Conservation (phyloP, 768 basidiomycete genomes). For the Chalciporus sphaerocephalus region DNA sequence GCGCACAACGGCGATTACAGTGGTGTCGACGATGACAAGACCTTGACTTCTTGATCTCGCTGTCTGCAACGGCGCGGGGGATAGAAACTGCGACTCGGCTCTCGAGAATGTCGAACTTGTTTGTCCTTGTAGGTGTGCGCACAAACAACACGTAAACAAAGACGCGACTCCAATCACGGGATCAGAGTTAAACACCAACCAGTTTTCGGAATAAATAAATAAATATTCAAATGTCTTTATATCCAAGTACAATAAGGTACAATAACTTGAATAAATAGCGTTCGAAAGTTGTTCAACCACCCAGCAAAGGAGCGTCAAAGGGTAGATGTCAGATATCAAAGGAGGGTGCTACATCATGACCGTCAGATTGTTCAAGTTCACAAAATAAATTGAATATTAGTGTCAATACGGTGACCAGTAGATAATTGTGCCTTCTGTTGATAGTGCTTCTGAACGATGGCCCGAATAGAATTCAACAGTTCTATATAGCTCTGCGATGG, state of each 20-base stretch:
- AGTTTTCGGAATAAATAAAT: conserved; percentile 1
- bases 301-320: not conserved
- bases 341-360: not conserved
- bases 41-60: conserved; percentile 15
- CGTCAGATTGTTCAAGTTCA: conserved; percentile 11
- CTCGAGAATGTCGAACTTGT: conserved; percentile 31
- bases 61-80: conserved; percentile 16
- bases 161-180: conserved; percentile 20
- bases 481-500: conserved; percentile 64
- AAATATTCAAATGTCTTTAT: not conserved
- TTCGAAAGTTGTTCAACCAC: conserved; percentile 1
- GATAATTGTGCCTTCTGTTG: conserved; percentile 72
- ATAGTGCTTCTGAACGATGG: conserved; percentile 54
- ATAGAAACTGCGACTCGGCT: conserved; percentile 13
- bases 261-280: conserved; percentile 3
- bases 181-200: conserved; percentile 5
- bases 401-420: conserved; percentile 60
- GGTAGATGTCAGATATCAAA: not conserved
- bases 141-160: conserved; percentile 34
- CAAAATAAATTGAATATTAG: conserved; percentile 28
- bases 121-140: conserved; percentile 26
- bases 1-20: conserved; percentile 16
- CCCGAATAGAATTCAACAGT: conserved; percentile 54
- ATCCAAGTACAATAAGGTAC: too few relatives aligned
- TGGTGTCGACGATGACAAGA: conserved; percentile 19